Evolutionary conservation across 2,329 filamentous ascomycete species (phyloP), one percentile per base, ranked within the genome.

Genomic region (Apiospora kogelbergensis): DNA sequence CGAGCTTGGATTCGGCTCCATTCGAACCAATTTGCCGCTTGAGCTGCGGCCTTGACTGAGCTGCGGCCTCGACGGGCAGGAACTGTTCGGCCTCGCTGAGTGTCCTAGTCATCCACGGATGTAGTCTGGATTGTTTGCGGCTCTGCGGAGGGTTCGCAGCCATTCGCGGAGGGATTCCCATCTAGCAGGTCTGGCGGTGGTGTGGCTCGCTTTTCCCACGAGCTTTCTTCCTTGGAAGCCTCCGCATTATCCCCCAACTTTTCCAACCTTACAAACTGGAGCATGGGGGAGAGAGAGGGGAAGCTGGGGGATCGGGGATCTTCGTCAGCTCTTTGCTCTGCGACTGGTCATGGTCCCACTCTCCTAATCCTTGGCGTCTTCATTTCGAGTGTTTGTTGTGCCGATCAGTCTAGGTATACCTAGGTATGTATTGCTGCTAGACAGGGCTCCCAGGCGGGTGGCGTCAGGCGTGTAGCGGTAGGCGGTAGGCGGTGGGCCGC

Each of bases 251-350:
- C 17, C 53, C 53, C 53, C 53, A 37, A 60, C 20, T n/a, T 37
- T 60, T n/a, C 20, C 53, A 60, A 60, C 53, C 53, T 60, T 60
- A 60, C 17, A 60, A 60, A 60, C 53, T 60, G 53, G 53, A 60
- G 53, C 53, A 60, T n/a, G 53, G 53, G 53, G 45, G 6, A 37
- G 11, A 53, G 46, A 24, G 46, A 24, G 11, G n/a, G 46, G 46
- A 24, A 13, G 20, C 6, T 20, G 20, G 30, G 30, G 30, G 48
- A 7, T 33, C 7, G 5, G 53, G 53, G 53, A 60, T 60, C 30
- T 60, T 60, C 53, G 30, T 30, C 63, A 42, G 63, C 63, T 65
- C 44, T 65, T 13, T n/a, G 24, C 40, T n/a, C 30, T 6, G 40
- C 22, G 15, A 41, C 17, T 65, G 41, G 63, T 7, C 63, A 65